Evolutionary conservation across 441 rosid species (phyloP), one percentile per base, ranked within the genome.

Genomic region (Breynia disticha): DNA sequence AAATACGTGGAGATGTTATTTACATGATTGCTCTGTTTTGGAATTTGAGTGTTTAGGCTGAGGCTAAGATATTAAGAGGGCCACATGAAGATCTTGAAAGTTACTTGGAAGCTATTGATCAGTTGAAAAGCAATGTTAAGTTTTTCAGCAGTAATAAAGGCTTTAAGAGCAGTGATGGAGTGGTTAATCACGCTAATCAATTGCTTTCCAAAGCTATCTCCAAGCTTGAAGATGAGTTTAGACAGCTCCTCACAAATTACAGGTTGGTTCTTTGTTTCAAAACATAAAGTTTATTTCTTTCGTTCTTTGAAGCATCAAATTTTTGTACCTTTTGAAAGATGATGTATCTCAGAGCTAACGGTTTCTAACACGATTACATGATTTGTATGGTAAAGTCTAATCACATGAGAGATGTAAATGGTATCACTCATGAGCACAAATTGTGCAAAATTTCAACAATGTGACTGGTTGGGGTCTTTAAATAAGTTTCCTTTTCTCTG

Each of bases 21-120:
- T 2, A 39, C 11, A 9, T 10, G 43, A 9, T 39, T 39, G 12
- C 43, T 14, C 1, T 39, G 43, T 12, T 24, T 24, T 7, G 32
- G 7, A 24, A 17, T 54, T 20, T 32, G 19, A 12, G n/a, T 46
- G 20, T 52, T 66, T 54, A 93, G 98, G 96, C 93, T 16, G 98
- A 93, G 78, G 98, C 97, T 22, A 89, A 93, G 71, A 84, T 89
- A 66, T 69, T 93, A 62, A 83, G 85, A 79, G 99, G 97, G 51
- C 97, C 99, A 32, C 99, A 89, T 56, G 99, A 89, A 67, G 97
- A 86, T 61, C 82, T 89, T 1, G 97, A 89, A 60, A 83, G 85
- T 63, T 93, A 86, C 63, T 60, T 93, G 45, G 96, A 80, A 76
- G 99, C 99, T 56, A 86, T 93, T 55, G 85, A 79, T 71, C 97